phyloP scores from a whole-genome alignment of 306 rosid species.

The Sophora flavescens region DNA sequence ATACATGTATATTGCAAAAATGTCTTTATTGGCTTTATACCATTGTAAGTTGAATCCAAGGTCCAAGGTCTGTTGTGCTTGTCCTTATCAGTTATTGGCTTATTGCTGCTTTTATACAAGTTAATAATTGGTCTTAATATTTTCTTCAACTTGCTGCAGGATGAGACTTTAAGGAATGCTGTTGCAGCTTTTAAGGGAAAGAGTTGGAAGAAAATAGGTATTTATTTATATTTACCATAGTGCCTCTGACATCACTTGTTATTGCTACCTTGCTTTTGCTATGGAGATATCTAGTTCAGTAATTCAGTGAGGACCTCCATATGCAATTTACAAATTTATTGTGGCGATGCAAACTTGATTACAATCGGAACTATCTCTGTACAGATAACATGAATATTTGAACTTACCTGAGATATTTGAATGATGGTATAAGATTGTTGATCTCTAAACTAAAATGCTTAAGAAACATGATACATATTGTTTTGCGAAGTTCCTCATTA shows the following conservation, averaged over 20 bases:
- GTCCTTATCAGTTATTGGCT: neutral
- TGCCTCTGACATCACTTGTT: conserved; percentile 21
- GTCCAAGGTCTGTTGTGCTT: conserved; percentile 27
- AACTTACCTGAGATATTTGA: conserved; percentile 28
- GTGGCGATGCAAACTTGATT: conserved; percentile 33
- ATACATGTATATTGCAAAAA: conserved; percentile 14
- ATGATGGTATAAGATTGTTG: conserved; percentile 14
- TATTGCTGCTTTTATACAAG: neutral
- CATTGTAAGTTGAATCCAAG: conserved; percentile 17
- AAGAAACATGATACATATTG: neutral
- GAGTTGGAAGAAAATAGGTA: conserved; percentile 99
- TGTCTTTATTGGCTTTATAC: neutral
- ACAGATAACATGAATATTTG: neutral
- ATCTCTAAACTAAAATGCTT: conserved; percentile 14
- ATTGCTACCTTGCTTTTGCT: conserved; percentile 29
- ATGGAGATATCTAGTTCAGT: conserved; percentile 30
- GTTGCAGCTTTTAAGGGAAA: conserved; percentile 88
- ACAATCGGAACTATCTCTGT: conserved; percentile 11
- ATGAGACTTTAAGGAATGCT: conserved; percentile 93
- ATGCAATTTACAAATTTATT: conserved; percentile 13
- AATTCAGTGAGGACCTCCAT: conserved; percentile 21
- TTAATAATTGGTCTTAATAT: conserved; percentile 30
- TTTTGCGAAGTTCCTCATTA: conserved; percentile 15
- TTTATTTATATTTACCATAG: conserved; percentile 39
- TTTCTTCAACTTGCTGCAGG: conserved; percentile 62